Conservation (phyloP, 2,329 filamentous ascomycete species). For the Neoscytalidium dimidiatum region DNA sequence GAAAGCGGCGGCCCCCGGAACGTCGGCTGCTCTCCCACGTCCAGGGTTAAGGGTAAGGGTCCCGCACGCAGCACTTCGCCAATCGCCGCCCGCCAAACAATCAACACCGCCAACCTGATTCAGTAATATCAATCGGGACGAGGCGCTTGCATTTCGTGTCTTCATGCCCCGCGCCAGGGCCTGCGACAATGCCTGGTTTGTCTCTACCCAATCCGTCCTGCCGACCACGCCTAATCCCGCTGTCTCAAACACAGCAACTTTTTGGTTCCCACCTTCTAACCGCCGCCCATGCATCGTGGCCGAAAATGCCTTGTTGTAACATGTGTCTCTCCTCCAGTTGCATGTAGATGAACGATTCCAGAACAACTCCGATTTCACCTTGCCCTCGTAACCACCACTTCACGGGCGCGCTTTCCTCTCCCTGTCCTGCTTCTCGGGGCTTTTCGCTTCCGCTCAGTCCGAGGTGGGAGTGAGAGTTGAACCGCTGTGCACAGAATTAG, state of each 20-base stretch:
- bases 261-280: slow-evolving; percentile 4
- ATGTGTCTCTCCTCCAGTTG: not conserved
- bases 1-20: slow-evolving; percentile 9
- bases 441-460: slow-evolving; percentile 22
- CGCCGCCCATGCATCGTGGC: not conserved
- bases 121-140: not conserved
- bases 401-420: not conserved
- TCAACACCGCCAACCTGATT: slow-evolving; percentile 4
- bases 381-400: not conserved
- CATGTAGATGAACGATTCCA: not conserved
- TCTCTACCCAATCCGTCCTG: not conserved
- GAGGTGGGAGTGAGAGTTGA: slow-evolving; percentile 38
- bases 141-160: slow-evolving; percentile 13
- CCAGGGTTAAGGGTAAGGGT: too few species aligned
- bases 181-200: not conserved
- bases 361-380: not conserved
- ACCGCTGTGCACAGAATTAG: slow-evolving; percentile 29
- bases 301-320: slow-evolving; percentile 1
- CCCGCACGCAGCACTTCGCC: not conserved
- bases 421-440: not conserved
- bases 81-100: not conserved
- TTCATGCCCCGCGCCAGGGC: slow-evolving; percentile 8
- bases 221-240: not conserved
- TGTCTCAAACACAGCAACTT: slow-evolving; percentile 6
- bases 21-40: not conserved